A percentile compares a stretch with the other conserved stretches of the same genome.
phyloP scores from a whole-genome alignment of 2,329 filamentous ascomycete species.

The Ascocoryne sarcoides region DNA sequence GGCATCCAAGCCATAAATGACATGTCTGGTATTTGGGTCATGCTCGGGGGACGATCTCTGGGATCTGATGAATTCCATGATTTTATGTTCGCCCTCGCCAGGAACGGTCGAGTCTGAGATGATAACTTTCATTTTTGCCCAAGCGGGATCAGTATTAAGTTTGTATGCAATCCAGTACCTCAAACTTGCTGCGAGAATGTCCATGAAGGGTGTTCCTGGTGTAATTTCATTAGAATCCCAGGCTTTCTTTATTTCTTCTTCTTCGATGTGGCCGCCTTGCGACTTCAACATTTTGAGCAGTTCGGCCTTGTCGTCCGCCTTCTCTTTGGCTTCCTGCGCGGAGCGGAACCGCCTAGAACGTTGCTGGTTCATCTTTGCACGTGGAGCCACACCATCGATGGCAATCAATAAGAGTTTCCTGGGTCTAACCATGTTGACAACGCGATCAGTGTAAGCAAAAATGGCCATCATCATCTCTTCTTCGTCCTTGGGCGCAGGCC shows the following conservation, averaged over 20 bases:
- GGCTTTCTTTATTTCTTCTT: slow-evolving; percentile 69
- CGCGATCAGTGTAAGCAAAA: slow-evolving; percentile 96
- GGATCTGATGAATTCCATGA: slow-evolving; percentile 95
- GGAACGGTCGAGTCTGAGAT: slow-evolving; percentile 97
- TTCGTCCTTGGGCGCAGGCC: slow-evolving; percentile 82
- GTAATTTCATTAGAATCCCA: slow-evolving; percentile 88
- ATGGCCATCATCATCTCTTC: slow-evolving; percentile 99
- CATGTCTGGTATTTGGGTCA: slow-evolving; percentile 92
- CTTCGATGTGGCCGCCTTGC: slow-evolving; percentile 56
- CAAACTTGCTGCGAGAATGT: slow-evolving; percentile 79
- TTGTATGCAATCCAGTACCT: slow-evolving; percentile 98
- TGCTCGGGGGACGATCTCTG: slow-evolving; percentile 86
- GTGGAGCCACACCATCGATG: slow-evolving; percentile 92
- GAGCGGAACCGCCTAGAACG: slow-evolving; percentile 91
- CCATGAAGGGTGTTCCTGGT: slow-evolving; percentile 97
- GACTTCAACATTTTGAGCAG: slow-evolving; percentile 76
- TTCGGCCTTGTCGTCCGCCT: slow-evolving; percentile 84
- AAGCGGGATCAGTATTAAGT: slow-evolving; percentile 89
- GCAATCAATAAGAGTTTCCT: slow-evolving; percentile 96
- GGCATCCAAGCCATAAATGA: slow-evolving; percentile 95
- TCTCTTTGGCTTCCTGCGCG: slow-evolving; percentile 88
- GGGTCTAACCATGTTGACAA: slow-evolving; percentile 97
- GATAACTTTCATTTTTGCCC: slow-evolving; percentile 94
- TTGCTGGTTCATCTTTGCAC: slow-evolving; percentile 99
- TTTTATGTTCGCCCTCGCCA: slow-evolving; percentile 97